Evolutionary conservation across 192 early-diverging fungal genomes (phyloP), one percentile per base, ranked within the genome.

Genomic region (Podochytrium sp.): DNA sequence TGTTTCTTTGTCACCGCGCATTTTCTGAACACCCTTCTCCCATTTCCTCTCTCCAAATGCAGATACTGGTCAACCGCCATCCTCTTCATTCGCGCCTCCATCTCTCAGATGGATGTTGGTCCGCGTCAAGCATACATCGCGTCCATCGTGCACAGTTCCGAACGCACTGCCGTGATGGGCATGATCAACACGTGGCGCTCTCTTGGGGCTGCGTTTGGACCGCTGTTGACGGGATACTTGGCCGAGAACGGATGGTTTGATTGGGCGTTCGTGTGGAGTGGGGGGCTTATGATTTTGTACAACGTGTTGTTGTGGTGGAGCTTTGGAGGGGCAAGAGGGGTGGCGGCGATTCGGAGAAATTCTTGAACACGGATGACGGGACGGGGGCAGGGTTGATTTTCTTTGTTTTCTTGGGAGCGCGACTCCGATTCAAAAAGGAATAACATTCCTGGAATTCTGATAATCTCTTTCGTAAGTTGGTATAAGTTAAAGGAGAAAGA

Each of bases 81-180:
- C 20, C 58, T 77, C 32, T 73, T 77, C 59, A 43, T 60, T 12
- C 67, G 75, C 23, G 74, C 65, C 39, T 60, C 68, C 5, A 72
- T 77, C 18, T 63, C 68, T 6, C 56, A 65, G 35, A 76, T 69
- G 74, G 67, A 76, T 49, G 56, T 40, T 20, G 74, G 35, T 5
- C 66, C 74, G 5, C 53, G 70, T 7, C 53, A 73, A 41, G 76
- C 70, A 6, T 77, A 74, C 38, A 42, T 74, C 12, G 30, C 66
- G 20, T 58, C 52, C 12, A 73, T 76, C 38, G 67, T 76, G 12
- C 50, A 52, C 3, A 23, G 16, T 53, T 2, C 25, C 7, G 61
- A 56, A 20, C 32, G 67, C 2, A 73, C 65, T 14, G 66, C 67
- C 16, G 53, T 60, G 18, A 32, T 76, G 23, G 65, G 74, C 32